phyloP scores from a whole-genome alignment of 2,329 filamentous ascomycete genomes.

The Monosporascus sp. region DNA sequence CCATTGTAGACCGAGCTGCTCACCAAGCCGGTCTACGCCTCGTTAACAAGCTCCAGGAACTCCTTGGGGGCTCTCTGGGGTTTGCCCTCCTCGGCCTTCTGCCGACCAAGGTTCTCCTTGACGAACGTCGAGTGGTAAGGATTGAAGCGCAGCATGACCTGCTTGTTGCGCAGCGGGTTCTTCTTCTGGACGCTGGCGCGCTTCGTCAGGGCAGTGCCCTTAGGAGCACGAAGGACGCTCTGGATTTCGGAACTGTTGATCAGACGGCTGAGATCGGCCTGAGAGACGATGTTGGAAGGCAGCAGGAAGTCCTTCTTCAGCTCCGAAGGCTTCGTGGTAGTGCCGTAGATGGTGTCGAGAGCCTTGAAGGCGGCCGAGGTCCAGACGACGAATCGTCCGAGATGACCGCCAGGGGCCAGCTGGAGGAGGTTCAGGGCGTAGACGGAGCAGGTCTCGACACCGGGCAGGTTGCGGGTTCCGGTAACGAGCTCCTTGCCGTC shows the following conservation, averaged over 20 bases:
- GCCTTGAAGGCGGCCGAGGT: slow-evolving; percentile 94
- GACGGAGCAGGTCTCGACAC: slow-evolving; percentile 94
- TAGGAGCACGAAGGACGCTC: slow-evolving; percentile 86
- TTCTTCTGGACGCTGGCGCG: slow-evolving; percentile 94
- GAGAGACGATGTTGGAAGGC: slow-evolving; percentile 84
- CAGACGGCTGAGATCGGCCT: slow-evolving; percentile 92
- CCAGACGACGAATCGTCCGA: slow-evolving; percentile 99
- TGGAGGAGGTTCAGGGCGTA: slow-evolving; percentile 97
- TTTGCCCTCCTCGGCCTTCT: slow-evolving; percentile 60
- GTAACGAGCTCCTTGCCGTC: slow-evolving; percentile 91
- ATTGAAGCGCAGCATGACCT: slow-evolving; percentile 97
- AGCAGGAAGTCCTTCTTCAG: slow-evolving; percentile 99
- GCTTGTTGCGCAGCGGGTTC: slow-evolving; percentile 99
- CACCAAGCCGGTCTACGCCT: slow-evolving; percentile 31
- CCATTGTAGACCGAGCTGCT: slow-evolving; percentile 25
- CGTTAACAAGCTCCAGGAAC: slow-evolving; percentile 25
- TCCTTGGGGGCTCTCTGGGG: slow-evolving; percentile 34
- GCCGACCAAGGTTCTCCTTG: slow-evolving; percentile 76
- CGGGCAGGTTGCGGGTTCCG: slow-evolving; percentile 98
- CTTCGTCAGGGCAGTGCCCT: slow-evolving; percentile 87
- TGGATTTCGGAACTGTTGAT: slow-evolving; percentile 99
- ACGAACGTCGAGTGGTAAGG: slow-evolving; percentile 90
- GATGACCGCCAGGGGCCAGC: slow-evolving; percentile 96
- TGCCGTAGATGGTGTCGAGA: slow-evolving; percentile 94
- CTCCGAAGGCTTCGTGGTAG: slow-evolving; percentile 79